Evolutionary conservation across 441 rosid genomes (phyloP).

Genomic region (Gossypium schwendimanii): DNA sequence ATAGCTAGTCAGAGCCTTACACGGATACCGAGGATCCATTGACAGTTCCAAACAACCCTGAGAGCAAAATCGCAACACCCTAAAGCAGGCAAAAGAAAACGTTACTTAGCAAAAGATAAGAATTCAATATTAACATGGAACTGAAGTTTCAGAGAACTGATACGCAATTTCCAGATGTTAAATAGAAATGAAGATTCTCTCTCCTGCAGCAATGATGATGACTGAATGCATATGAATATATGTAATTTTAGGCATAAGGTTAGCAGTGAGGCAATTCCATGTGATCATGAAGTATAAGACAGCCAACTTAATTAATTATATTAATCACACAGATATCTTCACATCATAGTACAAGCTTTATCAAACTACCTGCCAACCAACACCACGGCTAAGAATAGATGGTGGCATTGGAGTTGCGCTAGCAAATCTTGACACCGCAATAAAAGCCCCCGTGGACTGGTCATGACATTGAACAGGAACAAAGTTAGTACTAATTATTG

Average conservation of each 20-base stretch:
- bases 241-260: conserved; percentile 2
- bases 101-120: conserved; percentile 3
- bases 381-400: conserved; percentile 88
- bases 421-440: conserved; percentile 77
- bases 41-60: conserved; percentile 90
- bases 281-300: neutral
- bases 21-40: conserved; percentile 86
- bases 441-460: conserved; percentile 89
- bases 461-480: conserved; percentile 20
- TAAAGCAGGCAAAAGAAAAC: conserved; percentile 25
- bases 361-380: conserved; percentile 90
- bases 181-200: neutral
- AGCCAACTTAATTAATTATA: neutral
- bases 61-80: conserved; percentile 86
- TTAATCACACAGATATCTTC: neutral
- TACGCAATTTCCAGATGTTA: neutral
- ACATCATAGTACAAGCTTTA: conserved; percentile 4
- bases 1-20: conserved; percentile 48
- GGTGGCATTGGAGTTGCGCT: conserved; percentile 90
- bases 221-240: neutral
- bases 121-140: neutral
- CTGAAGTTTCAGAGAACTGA: neutral
- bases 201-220: neutral
- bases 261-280: neutral
- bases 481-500: conserved; percentile 14